Evolutionary conservation across 768 basidiomycete species (phyloP), one percentile per base, ranked within the genome.

Genomic region (Auriscalpium microsporum): DNA sequence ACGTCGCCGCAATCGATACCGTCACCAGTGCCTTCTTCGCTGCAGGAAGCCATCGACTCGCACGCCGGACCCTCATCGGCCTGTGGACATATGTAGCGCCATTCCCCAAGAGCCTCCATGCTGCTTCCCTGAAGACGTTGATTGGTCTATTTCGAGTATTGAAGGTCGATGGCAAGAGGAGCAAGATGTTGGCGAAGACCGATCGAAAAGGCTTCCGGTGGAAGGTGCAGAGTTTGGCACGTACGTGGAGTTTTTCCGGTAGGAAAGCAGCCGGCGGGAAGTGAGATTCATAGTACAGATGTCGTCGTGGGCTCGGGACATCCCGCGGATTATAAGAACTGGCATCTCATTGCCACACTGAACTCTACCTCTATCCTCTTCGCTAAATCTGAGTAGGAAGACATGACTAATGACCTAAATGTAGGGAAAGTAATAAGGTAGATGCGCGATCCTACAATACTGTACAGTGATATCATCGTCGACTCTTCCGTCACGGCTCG

Each of bases 1-100:
- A 94, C 63, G 72, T 86, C 8, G 75, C 80, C 8, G 78, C 81
- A 16, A 78, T 92, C 36, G 84, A 89, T 62, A 87, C 87, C 38
- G 72, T 91, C 14, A 76, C 78, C 10, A 79, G 82, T 63, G 85
- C 84, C 16, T 87, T 83, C 65, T 82, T 81, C 66, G 75, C 76
- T 36, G 74, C 75, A 11, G 82, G 82, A 34, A 73, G 76, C 33
- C 75, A 77, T 58, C 64, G 63, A 23, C 69, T 73, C 51, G 84
- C 86, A 17, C 77, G 76, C 56, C 70, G 66, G 34, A 67, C 85
- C 45, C 72, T 92, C 21, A 69, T 81, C 21, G 71, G 75, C 45
- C 66, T 90, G 37, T 92, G 90, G 90, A 48, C 60, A 8, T 77
- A 74, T 53, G 77, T 87, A 19, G 73, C 75, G 50, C 81, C 83